These are phyloP conservation scores for Glarea lozoyensis DNA, from an alignment of 495 filamentous ascomycete species.

Conservation along the genomic window DNA sequence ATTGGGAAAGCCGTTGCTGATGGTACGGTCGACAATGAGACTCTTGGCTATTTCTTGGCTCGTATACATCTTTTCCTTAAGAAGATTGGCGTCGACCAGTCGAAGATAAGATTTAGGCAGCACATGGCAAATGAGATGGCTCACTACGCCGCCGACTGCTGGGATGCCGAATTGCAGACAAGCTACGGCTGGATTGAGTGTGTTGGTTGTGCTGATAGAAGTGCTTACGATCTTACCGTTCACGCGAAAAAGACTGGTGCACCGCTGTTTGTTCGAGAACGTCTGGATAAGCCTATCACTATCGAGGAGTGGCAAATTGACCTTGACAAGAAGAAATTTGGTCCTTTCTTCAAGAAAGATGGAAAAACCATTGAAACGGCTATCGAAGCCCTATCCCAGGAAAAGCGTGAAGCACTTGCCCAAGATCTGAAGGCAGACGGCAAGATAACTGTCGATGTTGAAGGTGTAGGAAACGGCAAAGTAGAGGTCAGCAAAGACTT, in stretches of 20 bases:
- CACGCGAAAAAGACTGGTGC: constrained; percentile 55
- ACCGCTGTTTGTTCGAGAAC: constrained; percentile 49
- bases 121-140: constrained; percentile 71
- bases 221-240: constrained; percentile 57
- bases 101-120: constrained; percentile 58
- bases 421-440: constrained; percentile 38
- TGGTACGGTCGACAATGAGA: constrained; percentile 59
- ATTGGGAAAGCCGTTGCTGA: constrained; percentile 52
- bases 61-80: constrained; percentile 55
- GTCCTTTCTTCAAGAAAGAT: constrained; percentile 56
- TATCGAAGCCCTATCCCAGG: constrained; percentile 45
- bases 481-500: constrained; percentile 49
- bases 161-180: constrained; percentile 59
- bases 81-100: constrained; percentile 50
- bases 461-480: constrained; percentile 42
- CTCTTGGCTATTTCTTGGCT: constrained; percentile 60
- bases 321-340: constrained; percentile 56
- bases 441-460: constrained; percentile 46
- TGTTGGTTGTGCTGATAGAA: constrained; percentile 61
- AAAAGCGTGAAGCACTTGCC: constrained; percentile 44
- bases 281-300: constrained; percentile 41
- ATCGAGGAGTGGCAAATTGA: constrained; percentile 54
- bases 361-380: constrained; percentile 51
- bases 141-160: constrained; percentile 62
- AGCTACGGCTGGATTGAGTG: constrained; percentile 66